Evolutionary conservation across 2,329 filamentous ascomycete species (phyloP).

Genomic region (Epichloe elymi): DNA sequence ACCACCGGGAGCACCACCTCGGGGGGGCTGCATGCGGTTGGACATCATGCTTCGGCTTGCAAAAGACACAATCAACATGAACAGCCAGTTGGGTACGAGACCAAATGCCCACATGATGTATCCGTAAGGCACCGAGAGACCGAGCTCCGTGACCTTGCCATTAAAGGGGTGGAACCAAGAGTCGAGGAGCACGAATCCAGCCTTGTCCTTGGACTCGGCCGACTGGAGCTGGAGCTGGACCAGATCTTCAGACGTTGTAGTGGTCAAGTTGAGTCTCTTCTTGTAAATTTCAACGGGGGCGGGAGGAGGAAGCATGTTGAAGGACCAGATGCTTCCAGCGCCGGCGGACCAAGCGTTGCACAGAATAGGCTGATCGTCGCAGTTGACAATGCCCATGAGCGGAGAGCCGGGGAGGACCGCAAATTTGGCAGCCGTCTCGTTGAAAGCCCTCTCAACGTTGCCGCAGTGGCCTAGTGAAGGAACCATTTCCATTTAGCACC

Average conservation of each 20-base stretch:
- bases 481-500: neutral
- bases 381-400: conserved; percentile 58
- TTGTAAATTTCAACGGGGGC: conserved; percentile 50
- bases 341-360: conserved; percentile 61
- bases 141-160: conserved; percentile 49
- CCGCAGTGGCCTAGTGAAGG: conserved; percentile 46
- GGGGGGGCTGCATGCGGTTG: conserved; percentile 19
- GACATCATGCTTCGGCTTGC: conserved; percentile 60
- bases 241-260: conserved; percentile 50
- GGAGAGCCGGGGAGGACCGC: conserved; percentile 48
- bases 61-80: conserved; percentile 64
- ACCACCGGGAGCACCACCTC: conserved; percentile 6
- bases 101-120: conserved; percentile 56
- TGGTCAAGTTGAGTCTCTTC: conserved; percentile 57
- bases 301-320: conserved; percentile 52
- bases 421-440: conserved; percentile 52
- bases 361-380: conserved; percentile 59
- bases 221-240: conserved; percentile 43
- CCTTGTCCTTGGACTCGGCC: conserved; percentile 38
- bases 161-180: conserved; percentile 68
- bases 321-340: conserved; percentile 52
- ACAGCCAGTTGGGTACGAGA: conserved; percentile 58
- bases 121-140: conserved; percentile 49
- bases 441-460: conserved; percentile 50
- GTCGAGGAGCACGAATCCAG: conserved; percentile 36